These are phyloP conservation scores for Fraxinus nigra DNA, from an alignment of 305 asterid genomes.

Conservation along the genomic window DNA sequence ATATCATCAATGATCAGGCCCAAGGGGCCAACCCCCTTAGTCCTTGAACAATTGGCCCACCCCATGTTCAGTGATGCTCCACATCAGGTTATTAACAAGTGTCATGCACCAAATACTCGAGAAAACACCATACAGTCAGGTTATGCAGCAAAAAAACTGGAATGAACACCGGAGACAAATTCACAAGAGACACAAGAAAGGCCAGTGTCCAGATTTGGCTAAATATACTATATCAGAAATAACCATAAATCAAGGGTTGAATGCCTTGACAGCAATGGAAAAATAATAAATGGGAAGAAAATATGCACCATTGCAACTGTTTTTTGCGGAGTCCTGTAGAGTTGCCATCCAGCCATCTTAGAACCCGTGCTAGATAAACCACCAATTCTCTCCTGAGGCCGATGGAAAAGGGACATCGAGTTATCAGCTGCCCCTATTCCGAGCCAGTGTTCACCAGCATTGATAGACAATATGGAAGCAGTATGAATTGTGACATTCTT, in stretches of 20 bases:
- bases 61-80: neutral
- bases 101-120: neutral
- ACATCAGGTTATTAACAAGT: neutral
- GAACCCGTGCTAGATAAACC: constrained; percentile 66
- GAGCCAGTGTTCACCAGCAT: constrained; percentile 89
- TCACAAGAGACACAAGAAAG: neutral
- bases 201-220: neutral
- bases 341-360: constrained; percentile 94
- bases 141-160: neutral
- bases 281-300: constrained; percentile 1
- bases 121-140: neutral
- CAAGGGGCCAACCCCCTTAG: neutral
- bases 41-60: neutral
- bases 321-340: constrained; percentile 86
- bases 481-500: constrained; percentile 80
- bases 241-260: constrained; percentile 14
- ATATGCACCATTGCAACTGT: constrained; percentile 71
- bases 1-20: neutral
- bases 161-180: neutral
- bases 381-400: constrained; percentile 91
- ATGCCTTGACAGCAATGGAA: constrained; percentile 10
- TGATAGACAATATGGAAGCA: constrained; percentile 73
- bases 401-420: constrained; percentile 93
- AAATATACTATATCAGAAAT: constrained; percentile 10
- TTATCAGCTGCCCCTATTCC: constrained; percentile 98